These are phyloP conservation scores for Colletotrichum gigasporum DNA, from an alignment of 2,329 filamentous ascomycete genomes.

Conservation along the genomic window DNA sequence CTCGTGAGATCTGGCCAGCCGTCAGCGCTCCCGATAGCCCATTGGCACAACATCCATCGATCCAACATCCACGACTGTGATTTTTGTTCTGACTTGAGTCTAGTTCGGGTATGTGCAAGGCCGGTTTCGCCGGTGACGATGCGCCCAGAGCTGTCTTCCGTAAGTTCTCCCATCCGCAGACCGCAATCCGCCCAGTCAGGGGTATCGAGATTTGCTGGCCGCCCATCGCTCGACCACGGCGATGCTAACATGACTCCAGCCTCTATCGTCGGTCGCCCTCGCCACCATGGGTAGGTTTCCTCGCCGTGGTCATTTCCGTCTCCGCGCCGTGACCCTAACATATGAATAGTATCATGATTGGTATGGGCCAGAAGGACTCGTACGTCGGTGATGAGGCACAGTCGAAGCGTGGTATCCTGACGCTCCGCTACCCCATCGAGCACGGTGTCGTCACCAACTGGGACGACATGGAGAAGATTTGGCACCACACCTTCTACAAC, in stretches of 20 bases:
- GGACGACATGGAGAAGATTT: slow-evolving; percentile 99
- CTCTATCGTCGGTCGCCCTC: slow-evolving; percentile 99
- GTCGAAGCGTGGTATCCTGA: slow-evolving; percentile 99
- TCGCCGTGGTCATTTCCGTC: slow-evolving; percentile 7
- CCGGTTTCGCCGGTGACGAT: slow-evolving; percentile 99
- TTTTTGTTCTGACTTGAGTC: slow-evolving; percentile 48
- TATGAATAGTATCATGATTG: slow-evolving; percentile 94
- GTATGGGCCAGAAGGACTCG: slow-evolving; percentile 99
- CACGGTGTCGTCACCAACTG: slow-evolving; percentile 99
- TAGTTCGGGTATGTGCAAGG: slow-evolving; percentile 99
- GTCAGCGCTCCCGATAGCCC: slow-evolving; percentile 21
- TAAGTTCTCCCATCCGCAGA: slow-evolving; percentile 70
- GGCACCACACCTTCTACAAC: slow-evolving; percentile 99
- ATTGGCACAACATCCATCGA: slow-evolving; percentile 23
- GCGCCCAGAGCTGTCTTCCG: slow-evolving; percentile 99
- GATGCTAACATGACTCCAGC: slow-evolving; percentile 66
- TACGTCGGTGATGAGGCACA: slow-evolving; percentile 99
- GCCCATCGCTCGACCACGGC: not conserved
- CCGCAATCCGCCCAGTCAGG: slow-evolving; percentile 17
- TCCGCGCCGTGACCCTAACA: slow-evolving; percentile 40
- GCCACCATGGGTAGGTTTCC: slow-evolving; percentile 94
- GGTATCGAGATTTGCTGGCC: slow-evolving; percentile 2
- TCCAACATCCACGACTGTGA: slow-evolving; percentile 10
- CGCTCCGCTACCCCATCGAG: slow-evolving; percentile 99
- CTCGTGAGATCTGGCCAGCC: slow-evolving; percentile 4